Conservation (phyloP, 805 yeast genomes). For the Soucietia sequanensis region DNA sequence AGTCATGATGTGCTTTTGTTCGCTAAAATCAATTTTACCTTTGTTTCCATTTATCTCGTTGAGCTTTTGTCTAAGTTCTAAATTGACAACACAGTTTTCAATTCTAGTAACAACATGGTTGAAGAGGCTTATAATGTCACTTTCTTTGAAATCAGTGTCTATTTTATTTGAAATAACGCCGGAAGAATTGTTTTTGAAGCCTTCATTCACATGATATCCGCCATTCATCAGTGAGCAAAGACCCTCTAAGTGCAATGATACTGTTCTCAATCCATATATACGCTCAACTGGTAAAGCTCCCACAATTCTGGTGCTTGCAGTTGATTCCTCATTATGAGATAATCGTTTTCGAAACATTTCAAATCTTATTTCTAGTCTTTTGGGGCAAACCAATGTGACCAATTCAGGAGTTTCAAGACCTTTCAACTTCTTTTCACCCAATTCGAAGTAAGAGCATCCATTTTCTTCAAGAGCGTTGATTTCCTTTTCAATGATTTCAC, state of each 20-base stretch:
- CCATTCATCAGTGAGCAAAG: conserved; percentile 52
- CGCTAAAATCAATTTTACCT: conserved; percentile 20
- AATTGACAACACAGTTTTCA: conserved; percentile 51
- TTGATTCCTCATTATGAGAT: conserved; percentile 14
- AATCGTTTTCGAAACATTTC: conserved; percentile 36
- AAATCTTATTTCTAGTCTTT: conserved; percentile 57
- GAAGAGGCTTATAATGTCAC: conserved; percentile 53
- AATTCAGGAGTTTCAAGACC: conserved; percentile 93
- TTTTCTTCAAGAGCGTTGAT: conserved; percentile 60
- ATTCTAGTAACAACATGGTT: conserved; percentile 69
- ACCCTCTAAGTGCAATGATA: conserved; percentile 58
- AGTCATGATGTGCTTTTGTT: conserved; percentile 16
- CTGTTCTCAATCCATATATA: conserved; percentile 50
- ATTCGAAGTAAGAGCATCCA: conserved; percentile 64
- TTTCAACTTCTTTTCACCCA: conserved; percentile 88
- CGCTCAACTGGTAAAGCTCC: conserved; percentile 44
- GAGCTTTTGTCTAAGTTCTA: conserved; percentile 34
- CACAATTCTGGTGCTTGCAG: conserved; percentile 35
- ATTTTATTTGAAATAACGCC: conserved; percentile 19
- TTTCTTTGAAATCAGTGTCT: conserved; percentile 17
- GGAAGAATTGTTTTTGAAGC: conserved; percentile 24
- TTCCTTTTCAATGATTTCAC: conserved; percentile 62
- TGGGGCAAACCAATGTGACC: conserved; percentile 77
- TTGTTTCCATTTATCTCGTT: conserved; percentile 18
- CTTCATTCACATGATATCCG: conserved; percentile 28